Evolutionary conservation across 345 rosid genomes (phyloP), one percentile per base, ranked within the genome.

Genomic region (Carallia pectinifolia): DNA sequence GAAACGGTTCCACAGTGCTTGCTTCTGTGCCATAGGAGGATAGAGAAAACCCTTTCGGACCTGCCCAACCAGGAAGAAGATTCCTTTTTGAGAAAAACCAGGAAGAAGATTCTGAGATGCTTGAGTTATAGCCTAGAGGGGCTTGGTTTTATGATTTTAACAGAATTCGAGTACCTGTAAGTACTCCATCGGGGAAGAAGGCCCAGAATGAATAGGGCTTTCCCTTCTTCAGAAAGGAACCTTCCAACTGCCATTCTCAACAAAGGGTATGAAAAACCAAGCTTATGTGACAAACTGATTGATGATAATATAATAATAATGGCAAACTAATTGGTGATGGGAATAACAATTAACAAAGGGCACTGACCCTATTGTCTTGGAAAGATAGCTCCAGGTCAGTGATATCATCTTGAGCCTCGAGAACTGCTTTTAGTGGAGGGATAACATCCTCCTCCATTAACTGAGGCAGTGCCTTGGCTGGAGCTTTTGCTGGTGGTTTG

Each of bases 1-100:
- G 97, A 82, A 95, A 95, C 3, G 97, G 99, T 72, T 95, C 99
- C 23, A 95, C 94, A 0, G 97, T 90, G 81, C 99, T 95, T 47
- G 85, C 86, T 71, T 17, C 92, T 34, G 81, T 84, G 61, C 97
- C 97, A 27, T 89, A 72, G 6, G 97, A 91, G 1, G 97, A 87
- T 39, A 91, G 67, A 1, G 97, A 84, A 76, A 91, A 91, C 23
- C 97, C 99, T 69, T 85, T 90, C 37, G 88, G 90, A 61, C 98
- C 98, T 93, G 80, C 44, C 33, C 66, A 67, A 62, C 50, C 9
- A 50, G 68, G 23, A 8, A 15, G 30, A 4, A 7, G 18, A 9
- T 33, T 13, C 15, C 23, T 23, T 23, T 23, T 23, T 23, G 23
- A 23, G 23, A 23, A 23, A 23, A 67, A 62, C 50, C 9, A 50